A percentile compares a stretch with the other conserved stretches of the same genome.
phyloP scores from a whole-genome alignment of 805 yeast genomes.

The Pichia occidentalis region DNA sequence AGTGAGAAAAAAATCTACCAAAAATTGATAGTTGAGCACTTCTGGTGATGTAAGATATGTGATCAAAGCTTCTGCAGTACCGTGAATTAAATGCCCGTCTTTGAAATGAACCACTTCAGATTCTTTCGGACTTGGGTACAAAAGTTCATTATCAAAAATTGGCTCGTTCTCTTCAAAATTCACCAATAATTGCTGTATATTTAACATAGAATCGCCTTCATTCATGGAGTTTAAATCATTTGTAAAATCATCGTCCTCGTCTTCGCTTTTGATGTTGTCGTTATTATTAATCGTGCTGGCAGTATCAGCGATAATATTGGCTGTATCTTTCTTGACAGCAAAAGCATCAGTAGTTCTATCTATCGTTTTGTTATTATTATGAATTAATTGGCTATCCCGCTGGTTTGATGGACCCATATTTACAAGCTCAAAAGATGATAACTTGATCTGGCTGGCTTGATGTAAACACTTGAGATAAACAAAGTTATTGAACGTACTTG shows the following conservation, averaged over 20 bases:
- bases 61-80: slow-evolving; percentile 37
- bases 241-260: too few species aligned
- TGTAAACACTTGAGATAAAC: too few species aligned
- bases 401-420: too few species aligned
- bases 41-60: slow-evolving; percentile 67
- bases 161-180: slow-evolving; percentile 30
- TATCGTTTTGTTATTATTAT: not conserved
- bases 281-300: slow-evolving; percentile 5
- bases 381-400: too few species aligned
- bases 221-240: too few species aligned
- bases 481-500: too few species aligned
- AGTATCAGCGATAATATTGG: slow-evolving; percentile 3
- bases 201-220: slow-evolving; percentile 2
- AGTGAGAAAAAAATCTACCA: slow-evolving; percentile 83
- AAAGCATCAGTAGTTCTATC: not conserved
- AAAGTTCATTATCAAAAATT: slow-evolving; percentile 27
- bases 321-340: not conserved
- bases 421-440: too few species aligned
- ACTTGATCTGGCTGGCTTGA: too few species aligned
- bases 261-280: not conserved
- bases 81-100: slow-evolving; percentile 16
- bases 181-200: slow-evolving; percentile 20
- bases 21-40: slow-evolving; percentile 64
- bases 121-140: slow-evolving; percentile 30
- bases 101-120: slow-evolving; percentile 27